Evolutionary conservation across 768 basidiomycete genomes (phyloP).

Genomic region (Hygrocybe punicea): DNA sequence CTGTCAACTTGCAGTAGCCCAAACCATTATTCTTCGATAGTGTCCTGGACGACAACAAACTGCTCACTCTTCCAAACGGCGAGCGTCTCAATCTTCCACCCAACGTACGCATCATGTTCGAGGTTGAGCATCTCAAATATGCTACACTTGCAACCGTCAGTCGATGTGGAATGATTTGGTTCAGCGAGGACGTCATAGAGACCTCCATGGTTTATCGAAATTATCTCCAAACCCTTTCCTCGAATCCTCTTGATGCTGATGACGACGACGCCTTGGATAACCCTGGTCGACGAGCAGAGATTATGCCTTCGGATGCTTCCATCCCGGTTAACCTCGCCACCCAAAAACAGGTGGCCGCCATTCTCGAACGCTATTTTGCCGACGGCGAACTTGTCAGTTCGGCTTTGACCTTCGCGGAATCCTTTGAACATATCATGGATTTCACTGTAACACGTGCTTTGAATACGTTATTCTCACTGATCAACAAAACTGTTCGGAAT

Average conservation of each 20-base stretch:
- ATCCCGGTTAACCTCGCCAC: slow-evolving; percentile 63
- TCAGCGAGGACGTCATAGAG: slow-evolving; percentile 93
- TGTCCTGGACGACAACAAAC: slow-evolving; percentile 97
- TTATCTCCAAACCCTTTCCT: slow-evolving; percentile 74
- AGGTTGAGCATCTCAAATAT: slow-evolving; percentile 95
- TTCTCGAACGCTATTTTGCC: slow-evolving; percentile 80
- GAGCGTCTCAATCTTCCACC: slow-evolving; percentile 95
- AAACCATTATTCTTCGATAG: slow-evolving; percentile 39
- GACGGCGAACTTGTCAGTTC: slow-evolving; percentile 76
- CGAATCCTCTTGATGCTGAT: slow-evolving; percentile 78
- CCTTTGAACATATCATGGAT: slow-evolving; percentile 98
- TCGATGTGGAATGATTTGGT: slow-evolving; percentile 99
- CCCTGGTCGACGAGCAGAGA: slow-evolving; percentile 58
- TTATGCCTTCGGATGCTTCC: slow-evolving; percentile 43
- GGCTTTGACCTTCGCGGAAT: slow-evolving; percentile 74
- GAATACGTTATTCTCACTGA: slow-evolving; percentile 91
- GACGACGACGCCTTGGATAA: slow-evolving; percentile 75
- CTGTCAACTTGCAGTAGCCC: not conserved
- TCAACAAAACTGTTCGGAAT: slow-evolving; percentile 94
- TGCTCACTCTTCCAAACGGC: slow-evolving; percentile 94
- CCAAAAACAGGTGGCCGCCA: slow-evolving; percentile 69
- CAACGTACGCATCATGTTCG: slow-evolving; percentile 99
- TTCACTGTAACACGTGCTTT: slow-evolving; percentile 89
- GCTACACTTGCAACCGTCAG: slow-evolving; percentile 98
- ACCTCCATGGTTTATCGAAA: slow-evolving; percentile 88